Evolutionary conservation across 1,284 basidiomycete genomes (phyloP), one percentile per base, ranked within the genome.

Genomic region (Schizophyllum amplum): DNA sequence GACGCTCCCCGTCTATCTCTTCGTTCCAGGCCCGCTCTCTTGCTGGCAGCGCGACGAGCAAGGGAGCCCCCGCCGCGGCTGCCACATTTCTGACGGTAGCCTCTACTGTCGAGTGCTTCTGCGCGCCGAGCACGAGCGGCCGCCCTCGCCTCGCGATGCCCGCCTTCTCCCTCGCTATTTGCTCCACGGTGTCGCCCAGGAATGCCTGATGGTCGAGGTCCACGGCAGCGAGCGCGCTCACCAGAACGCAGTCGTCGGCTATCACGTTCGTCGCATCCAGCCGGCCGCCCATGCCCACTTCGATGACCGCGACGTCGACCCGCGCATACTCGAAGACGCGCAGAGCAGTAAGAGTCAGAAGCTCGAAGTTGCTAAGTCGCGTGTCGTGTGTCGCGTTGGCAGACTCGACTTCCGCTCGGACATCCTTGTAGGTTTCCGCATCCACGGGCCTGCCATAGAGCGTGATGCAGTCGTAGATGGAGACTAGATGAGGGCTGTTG

Each of bases 261-360:
- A 97, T 83, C 54, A 92, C 81, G 67, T 99, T 99, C 1, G 97
- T 99, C 20, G 96, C 95, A 68, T 99, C 97, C 55, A 90, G 73
- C 2, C 83, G 77, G 0, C 97, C 97, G 0, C 96, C 97, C 84
- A 99, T 87, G 0, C 96, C 97, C 6, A 95, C 96, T 72, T 99
- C 96, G 54, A 98, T 73, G 4, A 99, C 81, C 51, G 90, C 86
- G 17, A 98, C 69, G 65, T 98, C 94, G 1, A 95, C 78, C 21
- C 73, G 60, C 0, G 72, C 74, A 4, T 74, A 73, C 64, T 94
- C 88, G 67, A 94, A 93, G 51, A 90, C 70, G 51, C 77, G 71
- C 52, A 91, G 81, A 0, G 90, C 93, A 0, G 85, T 87, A 57
- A 89, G 77, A 0, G 94, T 90, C 58, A 93, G 78, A n/a, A 94